Conservation (phyloP, 1,284 basidiomycete genomes). For the Singerocomus rubriflavus region DNA sequence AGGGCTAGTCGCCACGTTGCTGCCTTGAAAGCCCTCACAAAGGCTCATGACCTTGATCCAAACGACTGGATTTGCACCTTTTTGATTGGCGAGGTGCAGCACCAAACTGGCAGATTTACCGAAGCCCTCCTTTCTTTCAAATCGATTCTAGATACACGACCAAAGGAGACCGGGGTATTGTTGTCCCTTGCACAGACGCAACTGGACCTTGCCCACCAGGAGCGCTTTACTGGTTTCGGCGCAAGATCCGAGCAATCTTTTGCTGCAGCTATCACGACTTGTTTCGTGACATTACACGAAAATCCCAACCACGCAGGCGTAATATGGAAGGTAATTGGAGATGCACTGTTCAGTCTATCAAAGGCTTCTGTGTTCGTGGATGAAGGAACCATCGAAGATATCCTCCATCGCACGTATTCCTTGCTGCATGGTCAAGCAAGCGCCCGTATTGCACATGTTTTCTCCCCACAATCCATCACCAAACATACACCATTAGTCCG, state of each 20-base stretch:
- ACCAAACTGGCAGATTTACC: conserved; percentile 73
- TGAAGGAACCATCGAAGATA: conserved; percentile 36
- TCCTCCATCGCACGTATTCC: conserved; percentile 37
- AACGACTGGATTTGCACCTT: conserved; percentile 84
- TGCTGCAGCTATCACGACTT: conserved; percentile 53
- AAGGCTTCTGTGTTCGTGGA: conserved; percentile 43
- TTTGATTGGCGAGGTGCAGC: conserved; percentile 84
- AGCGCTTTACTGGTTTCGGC: conserved; percentile 68
- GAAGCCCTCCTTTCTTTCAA: conserved; percentile 73
- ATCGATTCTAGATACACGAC: conserved; percentile 53
- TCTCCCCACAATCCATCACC: conserved; percentile 35
- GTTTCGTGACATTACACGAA: conserved; percentile 53
- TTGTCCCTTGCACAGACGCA: conserved; percentile 74
- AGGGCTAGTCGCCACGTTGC: conserved; percentile 87
- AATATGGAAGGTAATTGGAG: conserved; percentile 86
- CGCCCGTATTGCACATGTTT: conserved; percentile 41
- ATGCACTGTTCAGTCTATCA: conserved; percentile 72
- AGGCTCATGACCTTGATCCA: conserved; percentile 67
- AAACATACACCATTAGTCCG: conserved; percentile 32
- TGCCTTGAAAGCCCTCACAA: conserved; percentile 83
- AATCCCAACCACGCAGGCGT: conserved; percentile 66
- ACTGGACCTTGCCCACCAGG: conserved; percentile 67
- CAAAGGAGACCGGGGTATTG: conserved; percentile 69
- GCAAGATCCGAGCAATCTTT: conserved; percentile 76
- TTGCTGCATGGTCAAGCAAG: conserved; percentile 39